Conservation (phyloP, 2,329 filamentous ascomycete species). For the Colletotrichum theobromicola region DNA sequence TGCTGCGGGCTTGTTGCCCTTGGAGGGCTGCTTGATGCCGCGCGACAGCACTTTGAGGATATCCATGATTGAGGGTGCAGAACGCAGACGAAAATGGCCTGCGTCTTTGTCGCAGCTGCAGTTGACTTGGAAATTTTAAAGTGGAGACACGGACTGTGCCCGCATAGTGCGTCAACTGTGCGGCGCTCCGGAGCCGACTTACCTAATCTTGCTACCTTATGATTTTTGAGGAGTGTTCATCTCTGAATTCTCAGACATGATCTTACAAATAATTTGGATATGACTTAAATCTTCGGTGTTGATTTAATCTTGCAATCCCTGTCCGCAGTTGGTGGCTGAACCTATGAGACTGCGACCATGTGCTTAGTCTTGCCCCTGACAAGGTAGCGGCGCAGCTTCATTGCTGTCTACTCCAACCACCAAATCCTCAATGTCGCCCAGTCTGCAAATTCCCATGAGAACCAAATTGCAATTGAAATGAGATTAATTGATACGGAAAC, state of each 20-base stretch:
- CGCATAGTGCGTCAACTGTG: neutral
- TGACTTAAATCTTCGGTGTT: neutral
- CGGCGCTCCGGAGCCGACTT: neutral
- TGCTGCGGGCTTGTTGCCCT: conserved; percentile 34
- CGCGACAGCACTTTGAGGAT: conserved; percentile 76
- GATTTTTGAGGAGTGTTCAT: neutral
- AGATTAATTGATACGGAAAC: conserved; percentile 27
- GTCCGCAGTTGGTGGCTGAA: neutral
- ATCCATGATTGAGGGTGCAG: conserved; percentile 59
- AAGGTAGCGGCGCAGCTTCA: neutral
- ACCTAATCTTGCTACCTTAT: neutral
- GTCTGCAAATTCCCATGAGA: fast-evolving
- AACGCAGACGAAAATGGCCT: neutral
- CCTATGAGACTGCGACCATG: neutral
- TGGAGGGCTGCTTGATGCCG: conserved; percentile 64
- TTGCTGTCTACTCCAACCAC: neutral
- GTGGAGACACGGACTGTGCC: neutral
- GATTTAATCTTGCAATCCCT: fast-evolving
- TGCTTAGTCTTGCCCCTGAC: neutral
- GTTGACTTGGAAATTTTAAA: conserved; percentile 17
- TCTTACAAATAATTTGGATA: neutral
- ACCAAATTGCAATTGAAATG: conserved; percentile 4
- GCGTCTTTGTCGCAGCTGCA: neutral
- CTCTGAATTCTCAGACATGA: neutral
- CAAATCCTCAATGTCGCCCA: neutral